Evolutionary conservation across 163 green algal genomes (phyloP).

Genomic region (Prototheca wickerhamii): DNA sequence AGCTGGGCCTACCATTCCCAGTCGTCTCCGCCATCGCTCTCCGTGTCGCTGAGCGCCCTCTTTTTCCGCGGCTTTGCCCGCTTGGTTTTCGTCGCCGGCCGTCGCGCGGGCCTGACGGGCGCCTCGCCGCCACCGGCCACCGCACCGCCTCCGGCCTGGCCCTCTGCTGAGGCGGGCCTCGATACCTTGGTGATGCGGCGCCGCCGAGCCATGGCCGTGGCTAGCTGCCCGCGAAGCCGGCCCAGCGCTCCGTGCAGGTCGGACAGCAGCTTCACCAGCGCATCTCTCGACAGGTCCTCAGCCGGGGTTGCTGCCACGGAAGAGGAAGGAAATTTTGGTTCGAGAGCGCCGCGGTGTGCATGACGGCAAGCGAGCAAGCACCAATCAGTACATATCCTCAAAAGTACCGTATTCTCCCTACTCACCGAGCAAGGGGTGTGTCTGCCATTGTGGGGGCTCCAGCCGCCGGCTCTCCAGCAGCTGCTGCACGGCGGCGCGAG

Average conservation of each 20-base stretch:
- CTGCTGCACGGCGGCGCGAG: conserved; percentile 49
- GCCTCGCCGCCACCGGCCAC: neutral
- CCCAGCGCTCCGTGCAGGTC: neutral
- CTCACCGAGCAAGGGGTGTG: conserved; percentile 21
- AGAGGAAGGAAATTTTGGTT: neutral
- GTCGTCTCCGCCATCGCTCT: no score
- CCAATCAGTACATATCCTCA: neutral
- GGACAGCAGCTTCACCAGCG: neutral
- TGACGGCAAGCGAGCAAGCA: neutral
- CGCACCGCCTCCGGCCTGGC: no score
- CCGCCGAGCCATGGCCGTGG: neutral
- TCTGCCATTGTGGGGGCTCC: conserved; percentile 1
- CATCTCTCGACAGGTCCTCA: neutral
- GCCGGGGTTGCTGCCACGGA: neutral
- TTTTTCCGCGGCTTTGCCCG: no score
- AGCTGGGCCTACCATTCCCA: no score
- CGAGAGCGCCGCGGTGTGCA: conserved; percentile 2
- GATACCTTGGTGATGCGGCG: neutral
- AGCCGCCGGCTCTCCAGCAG: conserved; percentile 8
- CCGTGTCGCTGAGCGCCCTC: no score
- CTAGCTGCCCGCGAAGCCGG: neutral
- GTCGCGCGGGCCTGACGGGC: no score
- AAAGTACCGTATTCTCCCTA: no score
- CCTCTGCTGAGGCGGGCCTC: neutral
- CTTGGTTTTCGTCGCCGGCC: neutral